Base-by-base conservation (phyloP, 495 filamentous ascomycete genomes). In the Copromyces sp. region DNA sequence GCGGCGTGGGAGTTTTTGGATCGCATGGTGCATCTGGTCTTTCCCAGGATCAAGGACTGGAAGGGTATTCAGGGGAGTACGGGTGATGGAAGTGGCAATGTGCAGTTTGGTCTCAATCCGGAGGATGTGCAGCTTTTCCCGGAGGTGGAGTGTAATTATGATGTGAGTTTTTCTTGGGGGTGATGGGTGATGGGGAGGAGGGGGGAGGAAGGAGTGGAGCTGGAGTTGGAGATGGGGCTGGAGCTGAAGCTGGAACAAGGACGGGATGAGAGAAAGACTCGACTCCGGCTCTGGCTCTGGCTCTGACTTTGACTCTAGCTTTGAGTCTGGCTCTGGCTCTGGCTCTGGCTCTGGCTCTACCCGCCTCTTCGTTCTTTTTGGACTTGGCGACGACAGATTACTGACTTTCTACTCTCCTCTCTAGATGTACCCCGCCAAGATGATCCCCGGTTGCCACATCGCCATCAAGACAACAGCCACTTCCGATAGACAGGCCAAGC, bases 1-100 rank as follows among this genome's bases (percentile, higher is more conserved):
- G 87, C 90, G 69, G 94, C 97, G 79, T 94, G 92, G 73, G 88
- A 96, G 79, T 98, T 98, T 81, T 75, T 99, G 47, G 89, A 92
- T 69, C 94, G 94, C 83, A 81, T 91, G 75, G 84, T 97, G 45
- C 91, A 97, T 81, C 84, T 98, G 5, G 96, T 99, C 9, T 84
- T 98, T 79, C 95, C 95, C 69, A 90, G 89, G 77, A 94, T 98
- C 77, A 99, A 98, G 86, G 95, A 99, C 72, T 99, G 93, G 89
- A 86, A 86, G 71, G 95, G 95, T 72, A 85, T 97, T 42, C 84
- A 87, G 79, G 95, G 92, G 74, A 86, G 74, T 74, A 85, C 84
- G 72, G 95, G 95, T 74, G 95, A 99, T 81, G 89, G 89, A 76
- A 90, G 88, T 72, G 95, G 95, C 70, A 97, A 99, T 81, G 88